phyloP scores from a whole-genome alignment of 768 basidiomycete species.

The Xerocomus brunneocitrinus region DNA sequence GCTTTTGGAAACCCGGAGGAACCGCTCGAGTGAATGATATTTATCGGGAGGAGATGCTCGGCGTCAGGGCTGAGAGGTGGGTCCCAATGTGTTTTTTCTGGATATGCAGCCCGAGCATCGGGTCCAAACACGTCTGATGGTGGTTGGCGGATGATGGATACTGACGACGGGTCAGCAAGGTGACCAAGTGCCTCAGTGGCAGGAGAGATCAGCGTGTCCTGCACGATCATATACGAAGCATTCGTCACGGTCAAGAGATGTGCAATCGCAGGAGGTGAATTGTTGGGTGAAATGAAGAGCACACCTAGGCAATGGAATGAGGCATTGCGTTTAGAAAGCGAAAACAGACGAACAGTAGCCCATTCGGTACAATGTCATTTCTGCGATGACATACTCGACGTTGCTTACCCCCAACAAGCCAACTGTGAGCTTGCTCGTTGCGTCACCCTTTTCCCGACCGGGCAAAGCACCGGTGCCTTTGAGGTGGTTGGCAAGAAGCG shows the following conservation, averaged over 20 bases:
- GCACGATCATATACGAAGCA: constrained; percentile 21
- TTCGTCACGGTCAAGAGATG: constrained; percentile 35
- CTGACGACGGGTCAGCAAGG: constrained; percentile 18
- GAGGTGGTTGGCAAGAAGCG: constrained; percentile 24
- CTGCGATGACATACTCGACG: constrained; percentile 24
- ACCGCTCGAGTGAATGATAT: constrained; percentile 26
- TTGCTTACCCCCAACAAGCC: constrained; percentile 24
- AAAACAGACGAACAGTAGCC: constrained; percentile 24
- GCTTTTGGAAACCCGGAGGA: constrained; percentile 48
- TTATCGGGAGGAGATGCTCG: constrained; percentile 20
- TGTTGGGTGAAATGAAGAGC: constrained; percentile 40
- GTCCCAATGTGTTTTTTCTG: constrained; percentile 23
- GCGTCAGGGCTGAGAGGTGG: constrained; percentile 16
- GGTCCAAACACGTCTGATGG: constrained; percentile 13
- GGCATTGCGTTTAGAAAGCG: neutral
- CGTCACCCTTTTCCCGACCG: constrained; percentile 23
- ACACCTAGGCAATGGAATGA: constrained; percentile 12
- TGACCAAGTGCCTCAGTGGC: constrained; percentile 14
- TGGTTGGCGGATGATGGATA: constrained; percentile 23
- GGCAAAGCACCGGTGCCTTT: constrained; percentile 15
- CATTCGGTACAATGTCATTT: constrained; percentile 27
- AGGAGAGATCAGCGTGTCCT: constrained; percentile 11
- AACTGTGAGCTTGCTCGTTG: constrained; percentile 22
- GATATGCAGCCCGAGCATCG: constrained; percentile 10
- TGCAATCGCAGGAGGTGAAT: constrained; percentile 43